A percentile compares a stretch with the other conserved stretches of the same genome.
Conservation (phyloP, 2,329 filamentous ascomycete species). For the Botrytis fabae region DNA sequence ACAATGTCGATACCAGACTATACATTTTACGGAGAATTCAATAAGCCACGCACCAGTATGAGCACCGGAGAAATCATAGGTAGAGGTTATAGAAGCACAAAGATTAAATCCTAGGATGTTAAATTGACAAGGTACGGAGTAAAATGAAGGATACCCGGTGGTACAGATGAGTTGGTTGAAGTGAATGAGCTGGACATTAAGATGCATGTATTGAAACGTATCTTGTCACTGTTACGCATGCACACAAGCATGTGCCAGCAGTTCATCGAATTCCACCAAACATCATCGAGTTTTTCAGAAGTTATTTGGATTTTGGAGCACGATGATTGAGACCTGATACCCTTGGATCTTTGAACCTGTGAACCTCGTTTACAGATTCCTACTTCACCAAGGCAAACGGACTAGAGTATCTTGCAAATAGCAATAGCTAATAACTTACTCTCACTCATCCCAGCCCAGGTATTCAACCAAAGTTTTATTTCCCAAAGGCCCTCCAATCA, state of each 20-base stretch:
- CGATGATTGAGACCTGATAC: background rate
- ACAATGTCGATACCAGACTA: background rate
- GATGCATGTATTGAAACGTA: background rate
- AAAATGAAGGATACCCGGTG: background rate
- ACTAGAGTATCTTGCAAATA: background rate
- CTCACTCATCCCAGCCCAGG: background rate
- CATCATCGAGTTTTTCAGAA: background rate
- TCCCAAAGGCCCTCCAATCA: background rate
- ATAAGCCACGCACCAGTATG: background rate
- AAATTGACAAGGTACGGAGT: background rate
- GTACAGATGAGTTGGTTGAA: background rate
- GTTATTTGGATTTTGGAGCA: no score
- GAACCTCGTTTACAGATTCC: no score
- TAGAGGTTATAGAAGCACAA: background rate
- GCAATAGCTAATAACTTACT: background rate
- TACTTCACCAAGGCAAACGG: background rate
- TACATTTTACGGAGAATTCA: background rate
- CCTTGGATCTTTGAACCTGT: background rate
- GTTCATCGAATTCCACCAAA: background rate
- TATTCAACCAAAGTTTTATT: background rate
- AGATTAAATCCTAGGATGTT: background rate
- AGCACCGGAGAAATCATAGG: background rate
- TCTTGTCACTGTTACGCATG: slow-evolving; percentile 7
- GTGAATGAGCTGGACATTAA: background rate
- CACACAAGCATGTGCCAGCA: background rate